These are phyloP conservation scores for Lactarius sanguifluus DNA, from an alignment of 768 basidiomycete genomes.

Conservation along the genomic window DNA sequence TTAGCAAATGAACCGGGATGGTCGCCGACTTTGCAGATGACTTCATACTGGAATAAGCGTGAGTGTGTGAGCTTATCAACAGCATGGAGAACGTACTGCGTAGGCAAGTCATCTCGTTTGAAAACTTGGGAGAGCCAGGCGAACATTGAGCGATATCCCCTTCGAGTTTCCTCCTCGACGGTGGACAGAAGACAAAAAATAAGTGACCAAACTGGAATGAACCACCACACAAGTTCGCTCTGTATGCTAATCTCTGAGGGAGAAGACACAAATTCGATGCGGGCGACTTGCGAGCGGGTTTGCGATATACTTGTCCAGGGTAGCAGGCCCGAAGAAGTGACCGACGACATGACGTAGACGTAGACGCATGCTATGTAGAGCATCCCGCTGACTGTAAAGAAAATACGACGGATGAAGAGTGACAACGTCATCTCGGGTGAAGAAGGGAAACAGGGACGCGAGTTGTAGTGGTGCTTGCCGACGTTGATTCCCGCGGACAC, in stretches of 20 bases:
- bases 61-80: neutral
- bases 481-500: constrained; percentile 26
- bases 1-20: constrained; percentile 25
- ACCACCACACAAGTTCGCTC: constrained; percentile 29
- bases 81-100: constrained; percentile 23
- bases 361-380: constrained; percentile 24
- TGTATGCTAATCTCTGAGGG: constrained; percentile 7
- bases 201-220: constrained; percentile 28
- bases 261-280: constrained; percentile 15
- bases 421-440: constrained; percentile 22
- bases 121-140: constrained; percentile 14
- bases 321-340: constrained; percentile 21
- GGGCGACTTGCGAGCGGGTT: constrained; percentile 19
- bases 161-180: constrained; percentile 24
- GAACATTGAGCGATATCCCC: constrained; percentile 15
- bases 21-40: constrained; percentile 11
- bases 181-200: constrained; percentile 21
- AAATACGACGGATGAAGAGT: constrained; percentile 23
- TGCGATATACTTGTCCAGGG: constrained; percentile 25
- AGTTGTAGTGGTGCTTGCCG: constrained; percentile 22
- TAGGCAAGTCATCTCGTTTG: constrained; percentile 14
- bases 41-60: constrained; percentile 5
- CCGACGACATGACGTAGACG: constrained; percentile 14
- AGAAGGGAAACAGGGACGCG: constrained; percentile 14
- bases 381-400: constrained; percentile 22